Evolutionary conservation across 257 asterid genomes (phyloP), one percentile per base, ranked within the genome.

Genomic region (Rhazya stricta): DNA sequence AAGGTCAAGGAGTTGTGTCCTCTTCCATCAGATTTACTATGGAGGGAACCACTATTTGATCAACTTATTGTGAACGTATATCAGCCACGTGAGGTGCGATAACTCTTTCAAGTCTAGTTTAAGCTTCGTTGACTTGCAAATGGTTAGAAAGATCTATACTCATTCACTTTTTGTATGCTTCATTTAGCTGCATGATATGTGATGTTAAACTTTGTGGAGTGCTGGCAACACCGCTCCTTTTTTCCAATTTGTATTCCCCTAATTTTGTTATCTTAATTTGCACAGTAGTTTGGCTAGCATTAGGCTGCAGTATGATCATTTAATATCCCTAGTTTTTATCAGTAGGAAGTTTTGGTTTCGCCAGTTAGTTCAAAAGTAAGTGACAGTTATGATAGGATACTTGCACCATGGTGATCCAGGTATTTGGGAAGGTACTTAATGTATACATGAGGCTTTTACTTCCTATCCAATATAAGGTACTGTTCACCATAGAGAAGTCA

Each of bases 21-120:
- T 5, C 84, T 91, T 76, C 91, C 97, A 51, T 57, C 86, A 11
- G 87, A 88, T 68, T 76, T 94, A 68, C 63, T 90, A 37, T 83
- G 91, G 94, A 87, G 97, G 76, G 95, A 89, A 68, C 98, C 97
- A 0, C 86, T 90, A 19, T 90, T 92, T 67, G 87, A 94, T 86
- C 99, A 94, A 79, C 90, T 90, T 23, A 92, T 94, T 67, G 90
- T 85, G 42, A 94, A 94, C 85, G 81, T 81, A 75, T 94, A 94
- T 81, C 89, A 88, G 83, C 97, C 97, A 82, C 92, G 93, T 80
- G 97, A 94, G 98, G 97, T 94, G 86, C 77, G 96, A 80, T 58
- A 48, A 29, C 43, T 7, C n/a, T 18, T 45, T 25, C n/a, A n/a
- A n/a, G n/a, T n/a, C n/a, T 1, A 58, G 48, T 32, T 57, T 45